These are phyloP conservation scores for Penicillium hordei DNA, from an alignment of 2,329 filamentous ascomycete species.

Conservation along the genomic window DNA sequence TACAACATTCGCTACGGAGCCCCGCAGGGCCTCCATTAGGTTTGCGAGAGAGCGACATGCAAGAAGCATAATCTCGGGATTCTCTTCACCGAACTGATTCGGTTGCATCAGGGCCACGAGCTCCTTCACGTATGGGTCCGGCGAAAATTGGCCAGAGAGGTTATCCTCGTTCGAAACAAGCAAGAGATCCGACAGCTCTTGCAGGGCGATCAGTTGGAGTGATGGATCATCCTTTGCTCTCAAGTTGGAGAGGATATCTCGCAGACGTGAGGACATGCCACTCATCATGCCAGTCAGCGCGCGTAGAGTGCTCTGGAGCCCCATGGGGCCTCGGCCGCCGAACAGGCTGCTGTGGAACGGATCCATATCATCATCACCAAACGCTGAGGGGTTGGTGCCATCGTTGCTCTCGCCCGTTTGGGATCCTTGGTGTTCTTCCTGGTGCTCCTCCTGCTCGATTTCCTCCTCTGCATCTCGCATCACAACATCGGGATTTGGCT, in stretches of 20 bases:
- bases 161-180: conserved; percentile 97
- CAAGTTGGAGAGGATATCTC: conserved; percentile 73
- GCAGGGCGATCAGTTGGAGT: conserved; percentile 84
- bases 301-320: conserved; percentile 76
- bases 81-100: conserved; percentile 82
- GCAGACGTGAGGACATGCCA: conserved; percentile 73
- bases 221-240: conserved; percentile 82
- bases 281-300: conserved; percentile 91
- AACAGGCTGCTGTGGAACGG: conserved; percentile 65
- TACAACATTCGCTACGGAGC: conserved; percentile 90
- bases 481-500: conserved; percentile 62
- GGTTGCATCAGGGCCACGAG: conserved; percentile 88
- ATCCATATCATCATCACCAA: conserved; percentile 60
- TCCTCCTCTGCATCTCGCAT: conserved; percentile 70
- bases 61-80: conserved; percentile 94
- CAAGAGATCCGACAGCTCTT: conserved; percentile 89
- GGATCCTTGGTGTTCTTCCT: conserved; percentile 58
- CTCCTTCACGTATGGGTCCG: conserved; percentile 94
- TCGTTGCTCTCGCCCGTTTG: conserved; percentile 65
- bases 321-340: conserved; percentile 61
- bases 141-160: conserved; percentile 88
- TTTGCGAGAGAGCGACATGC: conserved; percentile 95
- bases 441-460: conserved; percentile 40
- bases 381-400: conserved; percentile 53
- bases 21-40: conserved; percentile 92